Evolutionary conservation across 805 yeast genomes (phyloP).

Genomic region (Saccharomycopsis guyanensis): DNA sequence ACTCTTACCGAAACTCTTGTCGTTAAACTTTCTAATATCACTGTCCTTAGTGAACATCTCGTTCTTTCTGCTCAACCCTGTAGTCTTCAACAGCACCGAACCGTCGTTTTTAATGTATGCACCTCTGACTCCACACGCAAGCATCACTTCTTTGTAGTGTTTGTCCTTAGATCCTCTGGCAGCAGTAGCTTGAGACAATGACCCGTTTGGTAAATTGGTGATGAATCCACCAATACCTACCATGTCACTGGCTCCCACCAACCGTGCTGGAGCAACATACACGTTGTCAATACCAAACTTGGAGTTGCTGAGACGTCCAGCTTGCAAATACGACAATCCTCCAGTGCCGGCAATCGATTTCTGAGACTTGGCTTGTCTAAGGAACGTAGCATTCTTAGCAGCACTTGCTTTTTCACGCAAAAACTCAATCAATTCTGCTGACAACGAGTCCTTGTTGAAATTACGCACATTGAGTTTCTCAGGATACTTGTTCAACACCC

Average conservation of each 20-base stretch:
- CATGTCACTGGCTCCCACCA: constrained; percentile 33
- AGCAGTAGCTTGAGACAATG: constrained; percentile 30
- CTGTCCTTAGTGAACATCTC: constrained; percentile 4
- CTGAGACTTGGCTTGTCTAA: constrained; percentile 18
- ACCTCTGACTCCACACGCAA: constrained; percentile 35
- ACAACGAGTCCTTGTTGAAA: constrained; percentile 29
- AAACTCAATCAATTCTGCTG: constrained; percentile 35
- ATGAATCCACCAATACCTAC: constrained; percentile 56
- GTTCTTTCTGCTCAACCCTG: constrained; percentile 1
- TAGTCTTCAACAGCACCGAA: constrained; percentile 24
- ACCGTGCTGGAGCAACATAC: constrained; percentile 62
- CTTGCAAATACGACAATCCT: constrained; percentile 63
- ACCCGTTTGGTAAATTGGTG: constrained; percentile 28
- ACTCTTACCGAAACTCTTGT: neutral
- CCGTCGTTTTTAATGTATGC: constrained; percentile 35
- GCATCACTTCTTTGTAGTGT: constrained; percentile 35
- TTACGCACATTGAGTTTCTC: constrained; percentile 28
- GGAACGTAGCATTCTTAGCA: constrained; percentile 2
- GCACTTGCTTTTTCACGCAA: constrained; percentile 25
- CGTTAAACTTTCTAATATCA: neutral
- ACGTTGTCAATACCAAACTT: constrained; percentile 50
- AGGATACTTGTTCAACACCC: constrained; percentile 47
- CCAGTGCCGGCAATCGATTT: constrained; percentile 54
- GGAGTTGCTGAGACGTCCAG: constrained; percentile 59
- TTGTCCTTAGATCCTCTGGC: constrained; percentile 32